phyloP scores from a whole-genome alignment of 176 grass and related monocot genomes.

The Tillandsia fasciculata region DNA sequence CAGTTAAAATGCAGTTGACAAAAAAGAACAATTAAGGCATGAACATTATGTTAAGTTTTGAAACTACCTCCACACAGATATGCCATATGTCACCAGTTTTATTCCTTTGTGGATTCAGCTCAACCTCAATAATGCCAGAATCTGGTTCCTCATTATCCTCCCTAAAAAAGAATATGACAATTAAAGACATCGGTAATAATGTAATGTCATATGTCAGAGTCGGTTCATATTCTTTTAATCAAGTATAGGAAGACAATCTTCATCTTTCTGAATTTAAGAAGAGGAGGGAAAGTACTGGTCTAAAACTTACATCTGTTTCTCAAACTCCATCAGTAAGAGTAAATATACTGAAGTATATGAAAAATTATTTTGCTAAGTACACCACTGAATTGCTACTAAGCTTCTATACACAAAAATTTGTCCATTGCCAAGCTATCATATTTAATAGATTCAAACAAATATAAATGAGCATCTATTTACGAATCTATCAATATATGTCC shows the following conservation, averaged over 20 bases:
- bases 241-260: not conserved
- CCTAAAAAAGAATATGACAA: conserved; percentile 19
- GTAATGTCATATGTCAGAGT: not conserved
- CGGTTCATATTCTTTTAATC: not conserved
- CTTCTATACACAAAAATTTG: too few relatives aligned
- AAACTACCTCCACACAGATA: conserved; percentile 59
- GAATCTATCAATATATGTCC: too few relatives aligned
- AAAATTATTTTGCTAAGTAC: too few relatives aligned
- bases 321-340: too few relatives aligned
- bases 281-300: not conserved
- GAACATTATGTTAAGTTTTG: not conserved
- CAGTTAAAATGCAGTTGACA: not conserved
- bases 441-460: too few relatives aligned
- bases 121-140: conserved; percentile 39
- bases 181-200: conserved; percentile 14
- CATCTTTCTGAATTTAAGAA: not conserved
- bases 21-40: not conserved
- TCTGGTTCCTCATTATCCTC: conserved; percentile 25
- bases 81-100: conserved; percentile 96
- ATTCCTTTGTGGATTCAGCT: conserved; percentile 51
- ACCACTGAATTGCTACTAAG: too few relatives aligned
- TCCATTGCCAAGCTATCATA: too few relatives aligned
- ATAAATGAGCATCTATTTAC: too few relatives aligned
- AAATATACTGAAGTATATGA: too few relatives aligned
- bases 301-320: too few relatives aligned